phyloP scores from a whole-genome alignment of 2,329 filamentous ascomycete genomes.

The Fusarium sulawesiense region DNA sequence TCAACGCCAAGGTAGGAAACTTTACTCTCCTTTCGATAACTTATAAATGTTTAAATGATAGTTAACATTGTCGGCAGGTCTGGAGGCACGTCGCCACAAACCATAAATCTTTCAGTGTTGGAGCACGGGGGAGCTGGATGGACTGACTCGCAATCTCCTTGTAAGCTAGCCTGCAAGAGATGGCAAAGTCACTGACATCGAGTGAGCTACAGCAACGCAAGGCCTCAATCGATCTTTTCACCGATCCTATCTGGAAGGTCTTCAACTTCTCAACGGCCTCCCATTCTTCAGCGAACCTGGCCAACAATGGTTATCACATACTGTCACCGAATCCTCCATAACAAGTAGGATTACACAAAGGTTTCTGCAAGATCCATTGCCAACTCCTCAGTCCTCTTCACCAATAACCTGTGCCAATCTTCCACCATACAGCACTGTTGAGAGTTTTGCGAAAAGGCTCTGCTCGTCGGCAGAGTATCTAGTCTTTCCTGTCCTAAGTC shows the following conservation, averaged over 20 bases:
- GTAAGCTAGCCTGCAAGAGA: not conserved
- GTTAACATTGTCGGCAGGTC: no score
- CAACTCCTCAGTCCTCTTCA: rapidly evolving
- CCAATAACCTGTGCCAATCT: rapidly evolving
- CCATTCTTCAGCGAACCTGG: not conserved
- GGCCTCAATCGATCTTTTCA: rapidly evolving
- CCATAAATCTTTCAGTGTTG: rapidly evolving
- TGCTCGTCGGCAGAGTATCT: not conserved
- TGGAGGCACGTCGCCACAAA: not conserved
- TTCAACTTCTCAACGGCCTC: not conserved
- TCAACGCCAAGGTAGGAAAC: no score
- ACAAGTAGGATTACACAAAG: not conserved
- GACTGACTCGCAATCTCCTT: rapidly evolving
- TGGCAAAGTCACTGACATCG: rapidly evolving
- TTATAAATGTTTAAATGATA: no score
- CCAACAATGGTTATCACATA: not conserved
- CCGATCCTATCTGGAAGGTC: not conserved
- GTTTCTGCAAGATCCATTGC: not conserved
- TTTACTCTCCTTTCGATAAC: no score
- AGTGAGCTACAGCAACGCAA: rapidly evolving
- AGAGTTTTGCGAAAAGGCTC: not conserved
- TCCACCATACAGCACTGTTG: not conserved
- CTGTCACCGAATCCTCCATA: not conserved
- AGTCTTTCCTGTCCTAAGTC: not conserved
- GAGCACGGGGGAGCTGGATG: rapidly evolving